A percentile compares a stretch with the other conserved stretches of the same genome.
These are phyloP conservation scores for Termitomyces sp. DNA, from an alignment of 768 basidiomycete species.

Conservation along the genomic window DNA sequence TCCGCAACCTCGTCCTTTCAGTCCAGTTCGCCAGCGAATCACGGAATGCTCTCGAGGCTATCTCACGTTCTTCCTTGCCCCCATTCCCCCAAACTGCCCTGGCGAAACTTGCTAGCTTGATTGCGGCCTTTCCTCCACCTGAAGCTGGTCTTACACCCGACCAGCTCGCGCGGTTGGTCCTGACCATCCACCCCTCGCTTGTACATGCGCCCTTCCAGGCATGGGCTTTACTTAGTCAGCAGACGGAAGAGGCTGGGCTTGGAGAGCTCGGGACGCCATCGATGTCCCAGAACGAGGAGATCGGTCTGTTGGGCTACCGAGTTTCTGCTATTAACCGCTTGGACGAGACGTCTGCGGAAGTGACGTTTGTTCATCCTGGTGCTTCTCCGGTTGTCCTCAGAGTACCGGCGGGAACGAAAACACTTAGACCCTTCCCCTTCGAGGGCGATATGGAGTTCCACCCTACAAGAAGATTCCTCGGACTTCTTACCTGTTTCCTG, in stretches of 20 bases:
- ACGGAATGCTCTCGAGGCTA: slow-evolving; percentile 46
- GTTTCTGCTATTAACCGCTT: slow-evolving; percentile 37
- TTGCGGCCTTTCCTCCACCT: slow-evolving; percentile 48
- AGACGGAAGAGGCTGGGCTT: slow-evolving; percentile 50
- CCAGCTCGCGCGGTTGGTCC: slow-evolving; percentile 51
- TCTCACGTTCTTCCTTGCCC: slow-evolving; percentile 50
- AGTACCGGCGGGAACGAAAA: slow-evolving; percentile 49
- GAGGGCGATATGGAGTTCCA: slow-evolving; percentile 36
- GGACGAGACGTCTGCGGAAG: slow-evolving; percentile 33
- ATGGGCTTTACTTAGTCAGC: slow-evolving; percentile 58
- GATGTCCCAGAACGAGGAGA: slow-evolving; percentile 34
- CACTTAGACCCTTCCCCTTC: slow-evolving; percentile 45
- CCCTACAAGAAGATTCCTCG: slow-evolving; percentile 48
- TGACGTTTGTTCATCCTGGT: slow-evolving; percentile 37
- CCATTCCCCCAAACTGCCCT: slow-evolving; percentile 66
- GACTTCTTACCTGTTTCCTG: slow-evolving; percentile 53
- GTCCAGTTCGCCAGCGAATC: slow-evolving; percentile 64
- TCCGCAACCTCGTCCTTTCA: slow-evolving; percentile 56
- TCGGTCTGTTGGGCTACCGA: slow-evolving; percentile 53
- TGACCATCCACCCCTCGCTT: slow-evolving; percentile 58
- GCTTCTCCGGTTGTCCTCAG: slow-evolving; percentile 25
- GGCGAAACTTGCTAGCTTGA: slow-evolving; percentile 43
- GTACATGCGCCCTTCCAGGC: slow-evolving; percentile 54
- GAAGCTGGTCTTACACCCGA: slow-evolving; percentile 30
- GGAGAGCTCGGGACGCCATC: slow-evolving; percentile 50